These are phyloP conservation scores for Eutrema japonicum DNA, from an alignment of 345 rosid genomes.

Conservation along the genomic window DNA sequence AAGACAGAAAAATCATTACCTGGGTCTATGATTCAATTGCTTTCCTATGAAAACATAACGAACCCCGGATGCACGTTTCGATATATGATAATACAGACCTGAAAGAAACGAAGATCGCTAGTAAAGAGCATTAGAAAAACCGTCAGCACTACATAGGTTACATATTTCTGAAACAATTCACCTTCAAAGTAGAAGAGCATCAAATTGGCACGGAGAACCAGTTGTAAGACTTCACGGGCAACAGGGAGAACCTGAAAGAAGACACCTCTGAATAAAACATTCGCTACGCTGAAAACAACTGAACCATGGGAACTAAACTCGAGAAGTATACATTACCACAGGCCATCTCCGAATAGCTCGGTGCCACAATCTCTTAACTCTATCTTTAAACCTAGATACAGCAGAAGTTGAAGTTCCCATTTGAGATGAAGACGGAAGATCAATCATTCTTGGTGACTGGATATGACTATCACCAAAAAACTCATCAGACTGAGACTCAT, in stretches of 20 bases:
- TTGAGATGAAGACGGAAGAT: conserved; percentile 50
- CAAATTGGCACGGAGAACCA: conserved; percentile 80
- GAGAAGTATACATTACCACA: conserved; percentile 49
- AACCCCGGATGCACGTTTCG: conserved; percentile 86
- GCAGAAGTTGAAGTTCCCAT: conserved; percentile 53
- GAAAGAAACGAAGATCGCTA: conserved; percentile 28
- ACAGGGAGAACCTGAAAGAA: conserved; percentile 68
- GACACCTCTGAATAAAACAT: conserved; percentile 12
- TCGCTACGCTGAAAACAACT: conserved; percentile 7
- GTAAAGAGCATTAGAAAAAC: neutral
- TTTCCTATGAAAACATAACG: conserved; percentile 91
- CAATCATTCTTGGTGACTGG: conserved; percentile 44
- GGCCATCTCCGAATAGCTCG: conserved; percentile 78
- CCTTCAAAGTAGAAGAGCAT: conserved; percentile 99
- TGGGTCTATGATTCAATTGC: conserved; percentile 91
- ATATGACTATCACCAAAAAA: conserved; percentile 36
- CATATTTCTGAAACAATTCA: conserved; percentile 36
- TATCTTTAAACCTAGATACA: conserved; percentile 58
- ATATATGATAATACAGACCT: conserved; percentile 92
- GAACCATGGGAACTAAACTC: conserved; percentile 12
- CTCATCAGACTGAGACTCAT: conserved; percentile 63
- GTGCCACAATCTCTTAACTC: conserved; percentile 54
- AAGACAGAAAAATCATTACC: conserved; percentile 49
- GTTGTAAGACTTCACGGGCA: conserved; percentile 79
- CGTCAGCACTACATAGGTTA: conserved; percentile 6